Conservation (phyloP, 805 yeast species). For the Suhomyces emberorum region DNA sequence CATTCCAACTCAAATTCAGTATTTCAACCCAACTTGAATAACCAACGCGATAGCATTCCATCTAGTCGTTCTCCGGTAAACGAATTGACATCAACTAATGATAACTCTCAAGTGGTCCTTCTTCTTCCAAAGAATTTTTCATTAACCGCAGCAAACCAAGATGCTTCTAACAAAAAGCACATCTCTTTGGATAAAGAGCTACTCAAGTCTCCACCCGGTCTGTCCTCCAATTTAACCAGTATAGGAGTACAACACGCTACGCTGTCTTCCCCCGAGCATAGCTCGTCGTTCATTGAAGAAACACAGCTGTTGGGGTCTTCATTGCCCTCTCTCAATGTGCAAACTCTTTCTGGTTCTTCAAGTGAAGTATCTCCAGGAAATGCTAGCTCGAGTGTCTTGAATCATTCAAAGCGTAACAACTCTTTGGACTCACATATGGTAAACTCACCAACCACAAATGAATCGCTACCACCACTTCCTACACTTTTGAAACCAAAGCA, state of each 20-base stretch:
- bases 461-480: neutral
- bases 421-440: neutral
- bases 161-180: slow-evolving; percentile 19
- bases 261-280: slow-evolving; percentile 7
- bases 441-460: slow-evolving; percentile 1
- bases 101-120: slow-evolving; percentile 44
- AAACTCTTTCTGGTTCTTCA: neutral
- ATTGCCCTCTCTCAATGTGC: neutral
- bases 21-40: no score
- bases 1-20: no score
- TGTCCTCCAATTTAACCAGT: slow-evolving; percentile 15
- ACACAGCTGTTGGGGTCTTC: neutral
- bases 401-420: neutral
- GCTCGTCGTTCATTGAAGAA: slow-evolving; percentile 11
- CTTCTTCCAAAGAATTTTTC: slow-evolving; percentile 49
- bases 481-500: neutral
- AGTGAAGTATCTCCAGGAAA: neutral
- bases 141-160: slow-evolving; percentile 16
- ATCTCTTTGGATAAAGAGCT: slow-evolving; percentile 23
- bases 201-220: slow-evolving; percentile 5
- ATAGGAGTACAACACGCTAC: slow-evolving; percentile 8
- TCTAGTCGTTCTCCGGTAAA: slow-evolving; percentile 10
- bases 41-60: no score
- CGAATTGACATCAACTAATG: slow-evolving; percentile 1
- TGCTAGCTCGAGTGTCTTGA: neutral